phyloP scores from a whole-genome alignment of 2,329 filamentous ascomycete genomes.

The Diplodia sapinea region DNA sequence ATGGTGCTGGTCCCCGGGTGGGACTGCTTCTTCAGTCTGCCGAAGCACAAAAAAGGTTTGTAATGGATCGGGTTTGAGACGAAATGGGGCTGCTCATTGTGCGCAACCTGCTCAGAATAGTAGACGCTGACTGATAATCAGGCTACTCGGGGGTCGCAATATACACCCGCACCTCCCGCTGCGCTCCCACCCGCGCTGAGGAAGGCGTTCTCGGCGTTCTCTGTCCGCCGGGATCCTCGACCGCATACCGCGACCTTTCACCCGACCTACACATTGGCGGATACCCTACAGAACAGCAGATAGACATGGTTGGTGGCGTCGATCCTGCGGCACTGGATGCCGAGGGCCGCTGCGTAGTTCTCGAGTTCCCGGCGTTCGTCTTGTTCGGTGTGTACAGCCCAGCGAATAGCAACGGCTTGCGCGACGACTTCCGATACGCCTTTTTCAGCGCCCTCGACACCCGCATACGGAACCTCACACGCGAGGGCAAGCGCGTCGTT shows the following conservation, averaged over 20 bases:
- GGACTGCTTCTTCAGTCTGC: slow-evolving; percentile 95
- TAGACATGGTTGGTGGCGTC: slow-evolving; percentile 62
- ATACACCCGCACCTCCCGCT: slow-evolving; percentile 86
- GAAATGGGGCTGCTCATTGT: background rate
- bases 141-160: slow-evolving; percentile 96
- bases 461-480: slow-evolving; percentile 81
- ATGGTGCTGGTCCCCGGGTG: slow-evolving; percentile 95
- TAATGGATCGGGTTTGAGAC: slow-evolving; percentile 1
- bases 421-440: slow-evolving; percentile 79
- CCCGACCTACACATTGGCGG: slow-evolving; percentile 81
- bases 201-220: slow-evolving; percentile 90
- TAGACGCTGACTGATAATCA: slow-evolving; percentile 46
- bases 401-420: slow-evolving; percentile 81
- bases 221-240: slow-evolving; percentile 67
- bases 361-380: slow-evolving; percentile 95
- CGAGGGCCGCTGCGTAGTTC: slow-evolving; percentile 86
- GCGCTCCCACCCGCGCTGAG: slow-evolving; percentile 86
- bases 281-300: slow-evolving; percentile 75
- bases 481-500: slow-evolving; percentile 82
- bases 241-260: slow-evolving; percentile 76
- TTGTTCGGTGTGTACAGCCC: slow-evolving; percentile 92
- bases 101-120: background rate
- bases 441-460: slow-evolving; percentile 83
- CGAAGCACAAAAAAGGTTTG: slow-evolving; percentile 87
- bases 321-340: slow-evolving; percentile 80